A percentile compares a stretch with the other conserved stretches of the same genome.
These are phyloP conservation scores for Starmerella sirachaensis DNA, from an alignment of 805 yeast species.

Conservation along the genomic window DNA sequence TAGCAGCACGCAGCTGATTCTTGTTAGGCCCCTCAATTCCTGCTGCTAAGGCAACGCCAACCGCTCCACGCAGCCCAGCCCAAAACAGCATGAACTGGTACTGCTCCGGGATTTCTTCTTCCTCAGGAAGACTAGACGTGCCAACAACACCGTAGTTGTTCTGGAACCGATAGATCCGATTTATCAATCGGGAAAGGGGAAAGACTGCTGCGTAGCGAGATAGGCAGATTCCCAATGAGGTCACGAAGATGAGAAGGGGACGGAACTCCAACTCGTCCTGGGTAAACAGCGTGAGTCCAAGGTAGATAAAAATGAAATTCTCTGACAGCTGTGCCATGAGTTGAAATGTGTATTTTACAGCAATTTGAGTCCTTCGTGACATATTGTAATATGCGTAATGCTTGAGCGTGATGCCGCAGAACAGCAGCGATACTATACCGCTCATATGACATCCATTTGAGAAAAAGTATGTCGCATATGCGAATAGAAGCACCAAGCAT, in stretches of 20 bases:
- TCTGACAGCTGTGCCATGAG: slow-evolving; percentile 88
- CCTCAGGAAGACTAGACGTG: slow-evolving; percentile 27
- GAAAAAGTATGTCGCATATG: slow-evolving; percentile 92
- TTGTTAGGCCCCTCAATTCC: slow-evolving; percentile 93
- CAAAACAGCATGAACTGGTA: slow-evolving; percentile 99
- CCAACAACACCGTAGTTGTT: slow-evolving; percentile 22
- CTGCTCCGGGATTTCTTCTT: slow-evolving; percentile 74
- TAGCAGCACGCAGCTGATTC: slow-evolving; percentile 81
- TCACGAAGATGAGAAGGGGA: slow-evolving; percentile 81
- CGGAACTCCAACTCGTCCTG: slow-evolving; percentile 92
- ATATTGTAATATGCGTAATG: slow-evolving; percentile 95
- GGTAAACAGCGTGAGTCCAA: slow-evolving; percentile 88
- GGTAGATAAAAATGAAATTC: slow-evolving; percentile 88
- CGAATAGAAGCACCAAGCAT: slow-evolving; percentile 76
- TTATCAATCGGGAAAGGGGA: slow-evolving; percentile 76
- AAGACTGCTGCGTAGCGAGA: slow-evolving; percentile 97
- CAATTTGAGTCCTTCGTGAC: slow-evolving; percentile 94
- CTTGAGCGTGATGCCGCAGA: slow-evolving; percentile 92
- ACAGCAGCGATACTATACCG: slow-evolving; percentile 86
- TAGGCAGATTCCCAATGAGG: slow-evolving; percentile 80
- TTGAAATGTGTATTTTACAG: slow-evolving; percentile 90
- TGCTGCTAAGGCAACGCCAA: slow-evolving; percentile 97
- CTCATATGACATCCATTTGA: slow-evolving; percentile 99
- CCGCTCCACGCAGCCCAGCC: slow-evolving; percentile 99
- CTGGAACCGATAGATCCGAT: slow-evolving; percentile 59